Conservation (phyloP, 1,139 yeast genomes). For the Pichia sp. region DNA sequence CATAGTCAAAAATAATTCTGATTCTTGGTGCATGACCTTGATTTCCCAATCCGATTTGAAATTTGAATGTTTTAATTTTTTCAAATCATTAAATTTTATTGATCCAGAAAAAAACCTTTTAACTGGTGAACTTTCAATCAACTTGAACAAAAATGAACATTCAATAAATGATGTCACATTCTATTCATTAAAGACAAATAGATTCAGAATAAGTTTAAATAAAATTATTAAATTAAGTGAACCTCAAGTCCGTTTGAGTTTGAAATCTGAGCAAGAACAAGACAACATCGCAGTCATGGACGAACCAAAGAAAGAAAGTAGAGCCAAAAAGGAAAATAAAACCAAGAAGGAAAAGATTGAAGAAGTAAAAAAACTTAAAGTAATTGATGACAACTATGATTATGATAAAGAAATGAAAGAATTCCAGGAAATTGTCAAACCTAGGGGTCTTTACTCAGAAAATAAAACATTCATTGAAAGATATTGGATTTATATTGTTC, state of each 20-base stretch:
- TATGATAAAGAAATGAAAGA: constrained; percentile 1
- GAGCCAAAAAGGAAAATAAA: background rate
- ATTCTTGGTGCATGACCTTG: constrained; percentile 2
- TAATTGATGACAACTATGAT: background rate
- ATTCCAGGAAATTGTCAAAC: constrained; percentile 14
- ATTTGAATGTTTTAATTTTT: constrained; percentile 3
- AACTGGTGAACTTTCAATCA: background rate
- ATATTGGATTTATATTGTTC: constrained; percentile 45
- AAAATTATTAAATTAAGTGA: background rate
- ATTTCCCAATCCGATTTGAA: background rate
- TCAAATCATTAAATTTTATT: background rate
- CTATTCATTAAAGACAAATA: background rate
- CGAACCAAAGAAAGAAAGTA: background rate
- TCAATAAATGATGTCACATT: background rate
- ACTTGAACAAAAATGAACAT: background rate
- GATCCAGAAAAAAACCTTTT: background rate
- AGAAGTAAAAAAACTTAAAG: background rate
- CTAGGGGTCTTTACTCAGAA: constrained; percentile 4
- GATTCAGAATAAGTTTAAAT: background rate
- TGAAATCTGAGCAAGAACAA: background rate
- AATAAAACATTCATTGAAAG: constrained; percentile 46
- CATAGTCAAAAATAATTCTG: background rate
- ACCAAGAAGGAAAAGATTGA: background rate
- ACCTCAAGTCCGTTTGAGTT: constrained; percentile 4
- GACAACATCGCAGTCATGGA: background rate